phyloP scores from a whole-genome alignment of 345 rosid genomes.

The Physaria fendleri region DNA sequence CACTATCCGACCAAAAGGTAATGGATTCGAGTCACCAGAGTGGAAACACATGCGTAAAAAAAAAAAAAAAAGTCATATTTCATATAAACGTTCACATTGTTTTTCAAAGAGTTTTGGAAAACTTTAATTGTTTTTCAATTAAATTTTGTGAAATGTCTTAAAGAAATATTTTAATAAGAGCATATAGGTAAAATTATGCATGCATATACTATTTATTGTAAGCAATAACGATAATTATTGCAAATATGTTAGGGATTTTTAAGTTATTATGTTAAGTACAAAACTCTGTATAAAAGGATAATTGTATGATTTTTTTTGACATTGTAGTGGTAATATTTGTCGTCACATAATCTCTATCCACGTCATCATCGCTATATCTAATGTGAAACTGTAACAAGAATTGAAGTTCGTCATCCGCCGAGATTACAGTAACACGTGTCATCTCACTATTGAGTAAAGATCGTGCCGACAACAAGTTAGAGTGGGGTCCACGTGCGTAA shows the following conservation, averaged over 20 bases:
- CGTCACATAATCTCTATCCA: neutral
- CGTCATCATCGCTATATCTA: slow-evolving; percentile 8
- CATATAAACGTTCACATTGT: too few relatives aligned
- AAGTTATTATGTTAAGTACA: too few relatives aligned
- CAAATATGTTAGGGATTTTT: too few relatives aligned
- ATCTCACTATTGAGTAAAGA: neutral
- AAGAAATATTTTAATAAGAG: too few relatives aligned
- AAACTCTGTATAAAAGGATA: neutral
- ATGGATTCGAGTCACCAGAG: too few relatives aligned
- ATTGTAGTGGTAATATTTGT: neutral
- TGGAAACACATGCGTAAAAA: too few relatives aligned
- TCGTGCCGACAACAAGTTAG: slow-evolving; percentile 16
- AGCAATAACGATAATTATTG: too few relatives aligned
- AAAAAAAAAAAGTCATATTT: too few relatives aligned
- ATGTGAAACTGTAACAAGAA: slow-evolving; percentile 13
- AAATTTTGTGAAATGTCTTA: too few relatives aligned
- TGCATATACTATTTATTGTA: neutral
- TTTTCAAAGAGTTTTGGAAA: too few relatives aligned
- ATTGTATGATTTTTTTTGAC: neutral
- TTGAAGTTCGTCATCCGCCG: neutral
- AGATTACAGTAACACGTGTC: slow-evolving; percentile 5
- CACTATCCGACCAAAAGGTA: too few relatives aligned
- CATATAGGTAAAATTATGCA: neutral
- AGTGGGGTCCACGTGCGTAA: slow-evolving; percentile 10
- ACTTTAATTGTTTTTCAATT: too few relatives aligned